Evolutionary conservation across 1,284 basidiomycete species (phyloP).

Genomic region (Megacollybia platyphylla): DNA sequence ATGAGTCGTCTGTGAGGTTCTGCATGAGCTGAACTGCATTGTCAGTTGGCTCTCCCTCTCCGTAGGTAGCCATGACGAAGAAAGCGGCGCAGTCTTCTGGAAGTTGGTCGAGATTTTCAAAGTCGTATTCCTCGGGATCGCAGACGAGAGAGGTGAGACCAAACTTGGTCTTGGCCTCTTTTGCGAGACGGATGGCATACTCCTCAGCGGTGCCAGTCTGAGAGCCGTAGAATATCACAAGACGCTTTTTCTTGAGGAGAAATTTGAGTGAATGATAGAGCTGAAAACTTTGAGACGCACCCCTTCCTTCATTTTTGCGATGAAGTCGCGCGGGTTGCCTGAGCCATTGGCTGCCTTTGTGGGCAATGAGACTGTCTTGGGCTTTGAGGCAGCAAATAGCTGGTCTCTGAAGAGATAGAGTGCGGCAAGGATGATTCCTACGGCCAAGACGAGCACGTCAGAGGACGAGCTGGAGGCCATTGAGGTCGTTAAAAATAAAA

Average conservation of each 20-base stretch:
- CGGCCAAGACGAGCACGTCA: constrained; percentile 54
- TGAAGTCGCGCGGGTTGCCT: constrained; percentile 80
- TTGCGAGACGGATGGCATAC: constrained; percentile 86
- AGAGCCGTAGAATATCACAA: constrained; percentile 92
- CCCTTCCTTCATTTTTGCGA: constrained; percentile 80
- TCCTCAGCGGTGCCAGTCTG: constrained; percentile 96
- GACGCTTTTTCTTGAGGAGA: constrained; percentile 71
- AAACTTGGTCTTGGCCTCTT: constrained; percentile 90
- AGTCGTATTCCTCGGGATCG: constrained; percentile 96
- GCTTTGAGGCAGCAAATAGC: constrained; percentile 50
- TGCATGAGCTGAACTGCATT: constrained; percentile 95
- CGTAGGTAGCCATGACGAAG: constrained; percentile 97
- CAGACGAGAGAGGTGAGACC: constrained; percentile 89
- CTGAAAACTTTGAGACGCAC: constrained; percentile 34
- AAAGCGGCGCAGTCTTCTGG: constrained; percentile 80
- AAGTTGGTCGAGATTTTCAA: constrained; percentile 87
- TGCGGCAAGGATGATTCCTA: constrained; percentile 62
- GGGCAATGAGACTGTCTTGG: constrained; percentile 35
- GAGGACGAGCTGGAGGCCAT: constrained; percentile 43
- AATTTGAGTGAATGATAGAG: neutral
- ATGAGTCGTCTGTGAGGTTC: constrained; percentile 76
- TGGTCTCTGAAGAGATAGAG: constrained; percentile 72
- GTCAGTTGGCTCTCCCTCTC: constrained; percentile 97
- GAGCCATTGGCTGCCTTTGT: constrained; percentile 43
- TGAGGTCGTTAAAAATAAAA: constrained; percentile 16